Evolutionary conservation across 352 stramenopile species (phyloP).

Genomic region (Pythium oligandrum): DNA sequence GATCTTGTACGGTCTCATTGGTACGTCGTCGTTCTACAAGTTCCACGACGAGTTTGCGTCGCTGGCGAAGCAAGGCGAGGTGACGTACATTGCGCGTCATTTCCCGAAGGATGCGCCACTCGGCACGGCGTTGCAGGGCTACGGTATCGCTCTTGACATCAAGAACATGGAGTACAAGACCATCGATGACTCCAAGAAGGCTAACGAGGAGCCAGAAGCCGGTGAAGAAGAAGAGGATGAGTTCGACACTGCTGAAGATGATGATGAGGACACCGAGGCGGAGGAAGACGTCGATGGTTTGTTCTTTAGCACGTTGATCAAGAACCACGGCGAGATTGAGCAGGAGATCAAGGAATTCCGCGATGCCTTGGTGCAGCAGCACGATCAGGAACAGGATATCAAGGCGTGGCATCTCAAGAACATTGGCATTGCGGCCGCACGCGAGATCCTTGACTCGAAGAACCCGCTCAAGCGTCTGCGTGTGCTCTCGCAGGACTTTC

Average conservation of each 20-base stretch:
- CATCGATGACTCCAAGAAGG: slow-evolving; percentile 88
- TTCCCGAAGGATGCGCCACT: slow-evolving; percentile 58
- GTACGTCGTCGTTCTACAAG: slow-evolving; percentile 51
- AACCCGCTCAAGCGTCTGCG: slow-evolving; percentile 77
- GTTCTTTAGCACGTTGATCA: slow-evolving; percentile 54
- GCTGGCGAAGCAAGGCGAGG: slow-evolving; percentile 42
- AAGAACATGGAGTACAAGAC: slow-evolving; percentile 98
- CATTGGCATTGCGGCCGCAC: slow-evolving; percentile 76
- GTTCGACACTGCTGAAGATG: slow-evolving; percentile 20
- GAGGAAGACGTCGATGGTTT: slow-evolving; percentile 68
- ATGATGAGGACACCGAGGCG: slow-evolving; percentile 29
- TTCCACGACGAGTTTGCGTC: slow-evolving; percentile 67
- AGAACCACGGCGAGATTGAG: slow-evolving; percentile 25
- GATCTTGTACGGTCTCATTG: slow-evolving; percentile 84
- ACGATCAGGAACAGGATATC: slow-evolving; percentile 31
- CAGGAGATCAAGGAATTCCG: slow-evolving; percentile 41
- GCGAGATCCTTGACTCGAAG: slow-evolving; percentile 63
- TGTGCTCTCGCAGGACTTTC: slow-evolving; percentile 88
- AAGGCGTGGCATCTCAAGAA: slow-evolving; percentile 90
- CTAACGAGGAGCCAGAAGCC: slow-evolving; percentile 20
- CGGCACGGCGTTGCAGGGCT: slow-evolving; percentile 87
- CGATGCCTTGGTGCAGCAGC: slow-evolving; percentile 35
- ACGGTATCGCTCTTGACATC: slow-evolving; percentile 91
- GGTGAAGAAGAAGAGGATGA: slow-evolving; percentile 29
- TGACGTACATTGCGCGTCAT: slow-evolving; percentile 85